Conservation (phyloP, 1,284 basidiomycete genomes). For the Vanrija sp. region DNA sequence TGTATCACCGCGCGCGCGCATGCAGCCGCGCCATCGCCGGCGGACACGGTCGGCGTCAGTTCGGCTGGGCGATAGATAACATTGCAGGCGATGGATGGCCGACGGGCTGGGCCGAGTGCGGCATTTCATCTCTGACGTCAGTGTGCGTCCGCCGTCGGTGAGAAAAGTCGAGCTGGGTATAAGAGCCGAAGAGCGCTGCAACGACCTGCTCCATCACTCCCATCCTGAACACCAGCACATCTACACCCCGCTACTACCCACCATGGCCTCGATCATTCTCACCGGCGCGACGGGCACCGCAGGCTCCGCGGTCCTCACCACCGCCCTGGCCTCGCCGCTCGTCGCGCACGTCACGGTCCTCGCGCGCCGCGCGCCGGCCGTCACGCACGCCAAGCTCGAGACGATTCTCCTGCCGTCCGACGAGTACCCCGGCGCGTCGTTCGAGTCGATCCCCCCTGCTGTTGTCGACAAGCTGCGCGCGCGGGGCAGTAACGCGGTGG, state of each 20-base stretch:
- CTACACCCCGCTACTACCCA: background rate
- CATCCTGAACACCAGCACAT: no score
- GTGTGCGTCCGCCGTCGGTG: no score
- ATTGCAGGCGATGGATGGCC: no score
- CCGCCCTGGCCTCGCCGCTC: conserved; percentile 24
- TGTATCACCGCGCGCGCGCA: no score
- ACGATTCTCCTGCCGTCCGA: conserved; percentile 23
- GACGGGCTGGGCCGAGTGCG: no score
- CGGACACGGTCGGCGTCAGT: no score
- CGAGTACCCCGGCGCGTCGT: conserved; percentile 22
- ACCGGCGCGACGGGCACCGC: conserved; percentile 36
- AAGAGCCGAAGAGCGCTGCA: no score
- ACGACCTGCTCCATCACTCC: no score
- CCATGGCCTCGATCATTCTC: conserved; percentile 28
- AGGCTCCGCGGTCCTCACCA: conserved; percentile 24
- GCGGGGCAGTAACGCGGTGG: conserved; percentile 12
- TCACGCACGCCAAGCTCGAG: conserved; percentile 16
- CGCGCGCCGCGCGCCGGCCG: conserved; percentile 22
- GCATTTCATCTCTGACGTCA: no score
- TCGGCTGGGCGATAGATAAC: no score
- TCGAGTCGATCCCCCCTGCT: conserved; percentile 18
- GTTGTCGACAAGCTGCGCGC: conserved; percentile 17
- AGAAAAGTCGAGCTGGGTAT: no score
- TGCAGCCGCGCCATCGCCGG: no score
- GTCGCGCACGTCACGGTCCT: conserved; percentile 26